Evolutionary conservation across 257 asterid species (phyloP).

Genomic region (Solanum corneliomulleri): DNA sequence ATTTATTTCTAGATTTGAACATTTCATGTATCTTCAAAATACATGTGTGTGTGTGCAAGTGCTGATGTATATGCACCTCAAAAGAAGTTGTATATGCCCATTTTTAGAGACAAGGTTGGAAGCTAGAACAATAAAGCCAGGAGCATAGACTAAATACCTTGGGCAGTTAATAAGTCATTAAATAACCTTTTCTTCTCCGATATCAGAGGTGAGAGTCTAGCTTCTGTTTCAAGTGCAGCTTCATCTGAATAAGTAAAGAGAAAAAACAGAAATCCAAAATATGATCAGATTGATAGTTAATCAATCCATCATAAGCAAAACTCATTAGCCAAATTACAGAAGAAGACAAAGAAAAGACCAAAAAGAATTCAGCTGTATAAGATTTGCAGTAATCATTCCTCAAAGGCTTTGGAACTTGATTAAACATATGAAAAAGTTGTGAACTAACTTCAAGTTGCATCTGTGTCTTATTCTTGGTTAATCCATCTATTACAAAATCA

Average conservation of each 20-base stretch:
- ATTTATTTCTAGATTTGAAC: not conserved
- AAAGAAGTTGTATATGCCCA: not conserved
- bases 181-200: slow-evolving; percentile 80
- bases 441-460: not conserved
- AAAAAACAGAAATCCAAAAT: not conserved
- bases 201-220: slow-evolving; percentile 78
- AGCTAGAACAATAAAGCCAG: not conserved
- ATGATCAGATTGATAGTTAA: not conserved
- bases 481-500: not conserved
- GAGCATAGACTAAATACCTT: slow-evolving; percentile 44
- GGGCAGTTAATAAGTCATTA: slow-evolving; percentile 84
- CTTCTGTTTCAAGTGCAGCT: slow-evolving; percentile 90
- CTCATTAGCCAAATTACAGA: not conserved
- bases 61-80: not conserved
- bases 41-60: not conserved
- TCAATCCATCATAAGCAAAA: not conserved
- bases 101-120: not conserved
- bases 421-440: not conserved
- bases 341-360: not conserved
- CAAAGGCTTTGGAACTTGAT: not conserved
- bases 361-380: not conserved
- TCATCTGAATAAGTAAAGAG: slow-evolving; percentile 39
- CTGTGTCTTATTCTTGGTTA: not conserved
- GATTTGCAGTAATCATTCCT: not conserved
- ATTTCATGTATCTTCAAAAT: not conserved